These are phyloP conservation scores for Urochloa ruziziensis DNA, from an alignment of 176 grass and related monocot genomes.

Conservation along the genomic window DNA sequence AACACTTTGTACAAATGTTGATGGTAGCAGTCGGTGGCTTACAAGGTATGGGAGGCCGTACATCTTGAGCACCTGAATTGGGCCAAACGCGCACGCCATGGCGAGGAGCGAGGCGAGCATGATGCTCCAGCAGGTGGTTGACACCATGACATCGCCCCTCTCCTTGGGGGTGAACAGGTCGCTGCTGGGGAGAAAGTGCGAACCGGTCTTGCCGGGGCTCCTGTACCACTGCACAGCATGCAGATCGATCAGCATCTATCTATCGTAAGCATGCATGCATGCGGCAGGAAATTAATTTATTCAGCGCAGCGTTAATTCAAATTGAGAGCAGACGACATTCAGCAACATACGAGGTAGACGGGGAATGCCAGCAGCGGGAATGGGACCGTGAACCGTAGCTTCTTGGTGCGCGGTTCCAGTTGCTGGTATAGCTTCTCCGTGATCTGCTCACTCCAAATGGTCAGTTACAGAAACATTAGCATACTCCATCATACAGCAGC, in stretches of 20 bases:
- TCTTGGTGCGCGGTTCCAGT: slow-evolving; percentile 45
- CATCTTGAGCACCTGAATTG: slow-evolving; percentile 48
- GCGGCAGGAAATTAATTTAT: too few relatives aligned
- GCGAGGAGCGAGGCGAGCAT: slow-evolving; percentile 53
- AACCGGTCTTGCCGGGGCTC: slow-evolving; percentile 73
- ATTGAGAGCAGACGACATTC: too few relatives aligned
- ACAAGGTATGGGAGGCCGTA: slow-evolving; percentile 76
- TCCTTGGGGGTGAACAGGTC: slow-evolving; percentile 66
- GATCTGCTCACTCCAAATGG: slow-evolving; percentile 40
- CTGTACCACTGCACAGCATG: slow-evolving; percentile 49
- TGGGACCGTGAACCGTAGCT: slow-evolving; percentile 59
- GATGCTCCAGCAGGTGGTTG: slow-evolving; percentile 67
- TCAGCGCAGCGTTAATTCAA: too few relatives aligned
- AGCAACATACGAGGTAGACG: slow-evolving; percentile 53
- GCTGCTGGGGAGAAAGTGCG: slow-evolving; percentile 77
- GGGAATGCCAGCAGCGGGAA: slow-evolving; percentile 77
- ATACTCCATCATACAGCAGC: too few relatives aligned
- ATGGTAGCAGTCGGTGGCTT: slow-evolving; percentile 24
- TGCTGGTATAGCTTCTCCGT: slow-evolving; percentile 59
- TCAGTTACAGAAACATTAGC: too few relatives aligned
- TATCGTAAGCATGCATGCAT: too few relatives aligned
- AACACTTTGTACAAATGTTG: background rate
- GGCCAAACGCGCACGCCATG: slow-evolving; percentile 42
- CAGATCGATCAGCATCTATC: background rate
- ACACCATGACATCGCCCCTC: slow-evolving; percentile 49